These are phyloP conservation scores for Colletotrichum coccodes DNA, from an alignment of 2,329 filamentous ascomycete genomes.

Conservation along the genomic window DNA sequence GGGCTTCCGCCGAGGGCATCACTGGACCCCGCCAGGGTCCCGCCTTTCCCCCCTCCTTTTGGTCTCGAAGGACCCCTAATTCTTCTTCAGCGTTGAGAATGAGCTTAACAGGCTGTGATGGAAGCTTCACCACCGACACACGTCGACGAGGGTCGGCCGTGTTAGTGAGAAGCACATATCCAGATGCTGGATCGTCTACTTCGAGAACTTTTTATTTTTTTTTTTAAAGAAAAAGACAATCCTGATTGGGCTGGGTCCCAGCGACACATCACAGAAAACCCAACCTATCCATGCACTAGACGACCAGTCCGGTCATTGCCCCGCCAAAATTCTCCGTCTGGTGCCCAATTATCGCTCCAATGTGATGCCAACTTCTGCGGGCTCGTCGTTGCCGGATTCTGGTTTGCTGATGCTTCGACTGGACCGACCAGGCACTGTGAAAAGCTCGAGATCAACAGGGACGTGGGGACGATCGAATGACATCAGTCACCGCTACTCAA, in stretches of 20 bases:
- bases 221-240: conserved; percentile 2
- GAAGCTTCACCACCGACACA: background rate
- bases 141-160: background rate
- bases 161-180: conserved; percentile 5
- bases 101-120: background rate
- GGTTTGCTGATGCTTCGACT: background rate
- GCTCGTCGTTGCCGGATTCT: too few relatives aligned
- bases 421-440: conserved; percentile 2
- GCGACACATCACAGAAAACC: background rate
- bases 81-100: background rate
- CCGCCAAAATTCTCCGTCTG: background rate
- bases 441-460: conserved; percentile 30
- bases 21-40: background rate
- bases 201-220: background rate
- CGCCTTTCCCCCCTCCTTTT: background rate
- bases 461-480: conserved; percentile 26
- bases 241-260: background rate
- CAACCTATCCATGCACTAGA: conserved; percentile 1
- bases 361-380: background rate
- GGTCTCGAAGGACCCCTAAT: conserved; percentile 1
- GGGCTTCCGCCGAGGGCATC: background rate
- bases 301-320: background rate
- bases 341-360: background rate
- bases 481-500: conserved; percentile 24
- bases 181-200: background rate